Conservation (phyloP, 2,329 filamentous ascomycete species). For the Neopestalotiopsis sp. region DNA sequence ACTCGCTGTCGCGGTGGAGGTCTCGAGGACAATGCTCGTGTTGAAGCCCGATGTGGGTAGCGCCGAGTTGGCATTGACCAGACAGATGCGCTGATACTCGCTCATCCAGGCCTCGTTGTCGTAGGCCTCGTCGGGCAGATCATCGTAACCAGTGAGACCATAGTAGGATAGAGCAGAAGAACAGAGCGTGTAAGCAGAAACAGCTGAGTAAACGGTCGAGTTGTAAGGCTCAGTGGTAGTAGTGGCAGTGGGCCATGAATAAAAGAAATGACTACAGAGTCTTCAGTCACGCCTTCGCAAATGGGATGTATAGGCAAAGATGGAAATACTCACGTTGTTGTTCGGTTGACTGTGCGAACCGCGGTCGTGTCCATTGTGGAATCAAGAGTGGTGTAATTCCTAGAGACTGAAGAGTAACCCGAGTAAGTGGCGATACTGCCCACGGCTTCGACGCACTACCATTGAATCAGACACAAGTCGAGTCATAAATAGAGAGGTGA, state of each 20-base stretch:
- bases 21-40: conserved; percentile 1
- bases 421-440: conserved; percentile 31
- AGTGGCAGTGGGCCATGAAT: not conserved
- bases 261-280: not conserved
- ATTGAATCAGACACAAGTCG: not conserved
- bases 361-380: not conserved
- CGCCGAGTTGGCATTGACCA: not conserved
- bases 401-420: conserved; percentile 13
- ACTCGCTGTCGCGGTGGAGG: not conserved
- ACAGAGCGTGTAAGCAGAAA: not conserved
- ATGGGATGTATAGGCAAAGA: not conserved
- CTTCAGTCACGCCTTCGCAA: not conserved
- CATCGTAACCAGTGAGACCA: not conserved
- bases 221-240: conserved; percentile 2
- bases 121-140: not conserved
- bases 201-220: not conserved
- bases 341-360: conserved; percentile 1
- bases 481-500: no score
- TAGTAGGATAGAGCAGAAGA: not conserved
- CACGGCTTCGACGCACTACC: conserved; percentile 41
- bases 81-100: conserved; percentile 5
- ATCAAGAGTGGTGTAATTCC: conserved; percentile 4
- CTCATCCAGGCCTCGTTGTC: conserved; percentile 1
- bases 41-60: conserved; percentile 4
- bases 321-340: not conserved